These are phyloP conservation scores for Stropharia rugosoannulata DNA, from an alignment of 768 basidiomycete genomes.

Conservation along the genomic window DNA sequence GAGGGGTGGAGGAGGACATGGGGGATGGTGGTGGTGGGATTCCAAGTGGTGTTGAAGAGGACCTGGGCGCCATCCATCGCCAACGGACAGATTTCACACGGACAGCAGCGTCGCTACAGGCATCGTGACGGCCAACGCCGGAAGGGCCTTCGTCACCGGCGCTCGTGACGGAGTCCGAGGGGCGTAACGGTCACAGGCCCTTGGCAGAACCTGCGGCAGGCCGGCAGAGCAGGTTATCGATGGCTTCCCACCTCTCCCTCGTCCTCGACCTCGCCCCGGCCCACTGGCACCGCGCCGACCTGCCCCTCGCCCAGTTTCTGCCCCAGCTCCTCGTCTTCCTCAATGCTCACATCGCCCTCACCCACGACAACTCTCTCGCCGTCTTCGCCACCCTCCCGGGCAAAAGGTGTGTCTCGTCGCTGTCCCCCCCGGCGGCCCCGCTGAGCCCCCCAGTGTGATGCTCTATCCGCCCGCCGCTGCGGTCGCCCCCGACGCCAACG, in stretches of 20 bases:
- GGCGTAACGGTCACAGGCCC: slow-evolving; percentile 20
- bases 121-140: slow-evolving; percentile 62
- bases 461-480: slow-evolving; percentile 70
- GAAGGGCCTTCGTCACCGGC: slow-evolving; percentile 55
- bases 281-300: slow-evolving; percentile 79
- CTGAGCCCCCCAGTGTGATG: slow-evolving; percentile 51
- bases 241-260: slow-evolving; percentile 67
- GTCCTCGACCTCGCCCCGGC: slow-evolving; percentile 84
- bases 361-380: slow-evolving; percentile 90
- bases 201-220: slow-evolving; percentile 6
- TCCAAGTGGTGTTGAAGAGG: slow-evolving; percentile 38
- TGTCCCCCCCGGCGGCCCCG: slow-evolving; percentile 12
- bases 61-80: slow-evolving; percentile 53
- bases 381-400: slow-evolving; percentile 89
- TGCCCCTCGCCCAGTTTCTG: slow-evolving; percentile 73
- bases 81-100: slow-evolving; percentile 57
- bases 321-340: slow-evolving; percentile 87
- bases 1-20: slow-evolving; percentile 30
- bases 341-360: slow-evolving; percentile 88
- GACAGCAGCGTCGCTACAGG: slow-evolving; percentile 52
- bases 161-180: slow-evolving; percentile 54
- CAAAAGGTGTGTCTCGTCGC: slow-evolving; percentile 54
- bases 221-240: slow-evolving; percentile 12
- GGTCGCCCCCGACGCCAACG: slow-evolving; percentile 63
- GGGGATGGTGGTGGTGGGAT: slow-evolving; percentile 34